Evolutionary conservation across 331 rosid genomes (phyloP), one percentile per base, ranked within the genome.

Genomic region (Stylosanthes scabra): DNA sequence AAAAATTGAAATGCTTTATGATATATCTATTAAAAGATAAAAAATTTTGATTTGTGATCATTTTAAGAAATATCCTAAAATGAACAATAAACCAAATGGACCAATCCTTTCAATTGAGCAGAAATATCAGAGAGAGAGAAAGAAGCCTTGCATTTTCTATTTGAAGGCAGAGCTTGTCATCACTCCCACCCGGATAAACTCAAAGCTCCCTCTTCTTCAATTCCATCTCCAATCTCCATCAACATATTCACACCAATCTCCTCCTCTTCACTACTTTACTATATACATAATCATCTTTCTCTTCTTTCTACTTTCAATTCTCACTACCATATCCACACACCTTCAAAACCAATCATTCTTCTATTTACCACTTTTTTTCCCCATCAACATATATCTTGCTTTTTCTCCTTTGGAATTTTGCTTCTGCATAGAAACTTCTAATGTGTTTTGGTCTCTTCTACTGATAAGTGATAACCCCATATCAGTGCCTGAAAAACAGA

Each of bases 121-220:
- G 62, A 15, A 8, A 60, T 0, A 40, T 34, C 1, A 34, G 39
- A 34, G 39, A 34, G 39, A 34, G 55, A 77, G n/a, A n/a, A n/a
- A n/a, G 77, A 66, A 46, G 28, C 14, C 15, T 49, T 52, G 74
- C 64, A 76, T 77, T 79, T 87, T 87, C 74, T 77, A 74, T 89
- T 81, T 87, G 83, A 79, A 83, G 82, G 34, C 80, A 60, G 74
- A 66, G 56, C 59, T 62, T 74, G 76, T 86, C 80, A 83, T 79
- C 80, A 59, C 68, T 40, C 54, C 47, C 79, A 77, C 78, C 78
- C 82, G 78, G 66, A 74, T 81, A 56, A 3, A 74, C 58, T 14
- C 55, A 62, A 63, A 56, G 50, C 9, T 57, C 15, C 44, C 25
- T 20, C 25, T 20, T 62, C 76, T 55, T 62, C 75, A 63, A 34